Conservation (phyloP, 2,329 filamentous ascomycete species). For the Bisporella sp. region DNA sequence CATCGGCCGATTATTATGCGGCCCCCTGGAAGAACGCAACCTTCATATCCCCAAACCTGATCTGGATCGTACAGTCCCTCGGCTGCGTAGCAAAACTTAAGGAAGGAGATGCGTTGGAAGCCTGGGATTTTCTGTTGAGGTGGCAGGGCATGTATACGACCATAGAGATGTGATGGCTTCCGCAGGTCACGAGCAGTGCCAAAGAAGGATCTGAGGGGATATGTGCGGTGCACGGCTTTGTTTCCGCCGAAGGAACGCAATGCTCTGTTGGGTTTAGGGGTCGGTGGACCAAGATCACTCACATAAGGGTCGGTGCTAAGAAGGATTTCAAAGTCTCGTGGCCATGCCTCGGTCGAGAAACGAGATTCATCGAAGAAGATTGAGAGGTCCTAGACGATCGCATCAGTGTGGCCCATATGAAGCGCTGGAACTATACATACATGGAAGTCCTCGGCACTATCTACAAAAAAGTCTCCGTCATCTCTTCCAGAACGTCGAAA, state of each 20-base stretch:
- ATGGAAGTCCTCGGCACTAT: conserved; percentile 17
- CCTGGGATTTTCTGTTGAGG: conserved; percentile 41
- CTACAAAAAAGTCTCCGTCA: conserved; percentile 11
- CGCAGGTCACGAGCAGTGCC: neutral
- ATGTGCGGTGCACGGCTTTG: conserved; percentile 3
- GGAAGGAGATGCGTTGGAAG: conserved; percentile 46
- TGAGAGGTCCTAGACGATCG: conserved; percentile 17
- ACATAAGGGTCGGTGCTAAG: conserved; percentile 18
- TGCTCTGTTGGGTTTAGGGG: neutral
- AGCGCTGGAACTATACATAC: conserved; percentile 5
- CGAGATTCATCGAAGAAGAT: conserved; percentile 20
- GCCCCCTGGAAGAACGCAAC: conserved; percentile 37
- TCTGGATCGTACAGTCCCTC: conserved; percentile 12
- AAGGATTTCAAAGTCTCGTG: conserved; percentile 14
- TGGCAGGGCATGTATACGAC: conserved; percentile 43
- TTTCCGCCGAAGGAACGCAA: neutral
- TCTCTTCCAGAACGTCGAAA: conserved; percentile 7
- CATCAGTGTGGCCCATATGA: neutral
- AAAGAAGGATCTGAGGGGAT: neutral
- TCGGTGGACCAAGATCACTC: neutral
- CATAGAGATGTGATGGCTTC: conserved; percentile 25
- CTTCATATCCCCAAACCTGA: conserved; percentile 39
- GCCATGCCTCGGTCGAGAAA: conserved; percentile 15
- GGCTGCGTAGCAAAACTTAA: conserved; percentile 35
- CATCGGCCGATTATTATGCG: conserved; percentile 42